Base-by-base conservation (phyloP, 441 rosid genomes). In the Erysimum cheiri region DNA sequence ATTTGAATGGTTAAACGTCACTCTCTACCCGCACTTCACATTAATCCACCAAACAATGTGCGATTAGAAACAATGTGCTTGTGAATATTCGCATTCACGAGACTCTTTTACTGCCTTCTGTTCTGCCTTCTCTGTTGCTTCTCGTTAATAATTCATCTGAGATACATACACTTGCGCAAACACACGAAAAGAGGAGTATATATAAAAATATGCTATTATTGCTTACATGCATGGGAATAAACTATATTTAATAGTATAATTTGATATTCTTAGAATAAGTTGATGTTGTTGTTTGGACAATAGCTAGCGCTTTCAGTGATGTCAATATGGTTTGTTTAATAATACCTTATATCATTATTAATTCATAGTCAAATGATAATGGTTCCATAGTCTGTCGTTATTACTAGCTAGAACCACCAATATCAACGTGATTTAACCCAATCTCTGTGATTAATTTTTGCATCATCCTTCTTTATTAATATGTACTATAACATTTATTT, bases 191-290 rank as follows among this genome's bases (percentile, higher is more conserved):
- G 26, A 57, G 13, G 29, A 68, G 4, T 33, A 55, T 5, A 8
- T 59, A 28, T n/a, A 58, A 59, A 39, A 7, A 0, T 22, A 58
- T 14, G 35, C 24, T 12, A 60, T 60, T 70, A 59, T 60, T 70
- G 76, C 65, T 31, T 64, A 47, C 66, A 57, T 48, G 66, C 76
- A 72, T 57, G 53, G 36, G 35, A 29, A 13, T 14, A 35, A 46
- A 36, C 50, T 13, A 36, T 64, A 2, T 55, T 36, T 6, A 41
- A 33, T 61, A 22, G 24, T 22, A 60, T n/a, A 52, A 14, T 50
- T 52, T 52, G 11, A 49, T 35, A 35, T 8, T 49, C 24, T 3
- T 37, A 19, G 13, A 52, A 15, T 22, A 28, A 60, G n/a, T 39
- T 63, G 64, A 19, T 64, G 60, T 19, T 19, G 15, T 55, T 46